A percentile compares a stretch with the other conserved stretches of the same genome.
Conservation (phyloP, 331 rosid species). For the Prunus yedoensis region DNA sequence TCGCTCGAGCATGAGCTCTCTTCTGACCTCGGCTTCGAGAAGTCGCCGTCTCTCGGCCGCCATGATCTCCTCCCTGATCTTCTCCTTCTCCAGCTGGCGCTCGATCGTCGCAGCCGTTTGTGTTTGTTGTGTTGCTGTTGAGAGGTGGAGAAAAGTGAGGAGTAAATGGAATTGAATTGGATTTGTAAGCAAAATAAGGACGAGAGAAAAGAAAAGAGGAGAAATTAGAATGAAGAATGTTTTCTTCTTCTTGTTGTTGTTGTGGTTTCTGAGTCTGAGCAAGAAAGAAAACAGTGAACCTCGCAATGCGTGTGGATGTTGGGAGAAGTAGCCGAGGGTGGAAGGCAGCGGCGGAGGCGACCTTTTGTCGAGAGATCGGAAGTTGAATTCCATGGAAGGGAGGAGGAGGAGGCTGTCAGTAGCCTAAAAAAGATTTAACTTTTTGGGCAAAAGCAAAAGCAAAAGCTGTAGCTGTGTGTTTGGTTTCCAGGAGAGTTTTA, state of each 20-base stretch:
- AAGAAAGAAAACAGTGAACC: constrained; percentile 27
- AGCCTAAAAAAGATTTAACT: too few relatives aligned
- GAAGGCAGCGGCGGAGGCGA: constrained; percentile 12
- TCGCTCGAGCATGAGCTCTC: constrained; percentile 50
- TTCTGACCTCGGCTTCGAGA: constrained; percentile 56
- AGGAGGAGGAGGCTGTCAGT: too few relatives aligned
- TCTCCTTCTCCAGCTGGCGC: constrained; percentile 49
- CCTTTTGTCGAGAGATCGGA: constrained; percentile 38
- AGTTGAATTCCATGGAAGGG: constrained; percentile 55
- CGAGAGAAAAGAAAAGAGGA: neutral
- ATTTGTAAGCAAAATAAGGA: neutral
- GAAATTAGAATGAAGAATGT: neutral
- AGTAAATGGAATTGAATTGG: neutral
- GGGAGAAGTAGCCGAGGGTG: constrained; percentile 15
- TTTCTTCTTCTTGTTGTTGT: neutral
- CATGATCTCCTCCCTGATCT: constrained; percentile 48
- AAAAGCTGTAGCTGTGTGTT: too few relatives aligned
- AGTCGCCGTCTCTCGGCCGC: constrained; percentile 43
- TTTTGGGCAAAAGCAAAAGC: too few relatives aligned
- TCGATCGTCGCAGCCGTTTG: neutral
- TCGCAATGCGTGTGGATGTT: neutral
- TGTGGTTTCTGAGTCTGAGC: neutral
- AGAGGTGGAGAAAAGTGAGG: too few relatives aligned
- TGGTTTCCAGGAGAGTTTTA: too few relatives aligned
- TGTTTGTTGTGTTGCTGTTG: too few relatives aligned